A percentile compares a stretch with the other conserved stretches of the same genome.
phyloP scores from a whole-genome alignment of 2,329 filamentous ascomycete genomes.

The Phoma sp. region DNA sequence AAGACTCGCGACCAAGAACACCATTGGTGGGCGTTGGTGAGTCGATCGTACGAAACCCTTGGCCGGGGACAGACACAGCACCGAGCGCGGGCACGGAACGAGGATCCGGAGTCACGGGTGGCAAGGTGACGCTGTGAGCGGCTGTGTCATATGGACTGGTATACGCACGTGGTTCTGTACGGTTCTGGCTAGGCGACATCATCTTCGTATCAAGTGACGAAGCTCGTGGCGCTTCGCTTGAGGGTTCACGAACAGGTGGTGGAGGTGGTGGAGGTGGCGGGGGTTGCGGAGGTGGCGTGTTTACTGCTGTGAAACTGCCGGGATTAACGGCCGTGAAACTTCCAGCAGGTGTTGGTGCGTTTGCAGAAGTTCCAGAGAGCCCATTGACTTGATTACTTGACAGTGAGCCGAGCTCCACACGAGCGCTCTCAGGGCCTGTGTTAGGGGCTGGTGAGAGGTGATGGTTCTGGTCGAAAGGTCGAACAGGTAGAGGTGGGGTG shows the following conservation, averaged over 20 bases:
- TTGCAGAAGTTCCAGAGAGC: conserved; percentile 20
- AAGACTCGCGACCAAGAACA: conserved; percentile 27
- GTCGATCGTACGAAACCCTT: conserved; percentile 20
- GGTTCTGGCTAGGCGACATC: conserved; percentile 5
- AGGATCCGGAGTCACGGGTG: conserved; percentile 3
- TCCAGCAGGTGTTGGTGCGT: conserved; percentile 18
- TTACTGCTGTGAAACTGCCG: conserved; percentile 34
- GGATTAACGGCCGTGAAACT: conserved; percentile 32
- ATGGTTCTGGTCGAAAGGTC: conserved; percentile 26
- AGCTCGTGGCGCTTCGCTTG: conserved; percentile 23
- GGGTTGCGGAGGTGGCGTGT: conserved; percentile 25
- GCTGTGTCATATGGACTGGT: conserved; percentile 41
- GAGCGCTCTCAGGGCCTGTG: conserved; percentile 25
- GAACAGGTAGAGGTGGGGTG: conserved; percentile 32
- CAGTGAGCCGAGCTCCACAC: conserved; percentile 37
- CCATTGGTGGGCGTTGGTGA: conserved; percentile 24
- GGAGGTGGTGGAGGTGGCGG: conserved; percentile 18
- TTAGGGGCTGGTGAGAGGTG: conserved; percentile 28
- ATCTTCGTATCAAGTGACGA: conserved; percentile 12
- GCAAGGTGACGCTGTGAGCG: conserved; percentile 9
- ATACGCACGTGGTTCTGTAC: conserved; percentile 26
- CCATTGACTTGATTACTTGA: conserved; percentile 42
- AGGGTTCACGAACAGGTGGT: conserved; percentile 20
- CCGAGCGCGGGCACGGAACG: background rate
- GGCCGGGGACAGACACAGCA: conserved; percentile 15